These are phyloP conservation scores for Blastobotrys illinoisensis DNA, from an alignment of 1,139 yeast genomes.

Conservation along the genomic window DNA sequence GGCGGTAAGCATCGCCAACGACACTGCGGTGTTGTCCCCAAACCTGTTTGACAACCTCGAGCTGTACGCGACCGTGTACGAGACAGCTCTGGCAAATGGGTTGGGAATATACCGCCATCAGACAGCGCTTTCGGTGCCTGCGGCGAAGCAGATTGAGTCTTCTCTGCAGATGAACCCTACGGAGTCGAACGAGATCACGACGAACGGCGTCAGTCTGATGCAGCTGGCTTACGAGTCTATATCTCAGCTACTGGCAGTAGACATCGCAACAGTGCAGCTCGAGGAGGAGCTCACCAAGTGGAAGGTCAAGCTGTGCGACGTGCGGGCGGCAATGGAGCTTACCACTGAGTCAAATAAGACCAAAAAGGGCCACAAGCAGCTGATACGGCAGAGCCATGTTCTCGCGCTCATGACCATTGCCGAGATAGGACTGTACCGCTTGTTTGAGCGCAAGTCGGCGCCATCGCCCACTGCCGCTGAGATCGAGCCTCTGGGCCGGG, in stretches of 20 bases:
- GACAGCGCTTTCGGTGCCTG: slow-evolving; percentile 2
- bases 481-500: not conserved
- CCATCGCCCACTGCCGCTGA: not conserved
- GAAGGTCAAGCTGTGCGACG: not conserved
- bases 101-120: slow-evolving; percentile 1
- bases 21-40: slow-evolving; percentile 2
- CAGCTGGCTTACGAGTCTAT: not conserved
- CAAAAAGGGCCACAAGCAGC: not conserved
- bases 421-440: not conserved
- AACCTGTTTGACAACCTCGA: slow-evolving; percentile 2
- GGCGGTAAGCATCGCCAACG: slow-evolving; percentile 2
- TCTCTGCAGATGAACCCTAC: not conserved
- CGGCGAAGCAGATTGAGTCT: not conserved
- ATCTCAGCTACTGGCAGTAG: not conserved
- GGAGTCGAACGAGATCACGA: not conserved
- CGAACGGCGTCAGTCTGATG: not conserved
- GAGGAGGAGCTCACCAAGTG: not conserved
- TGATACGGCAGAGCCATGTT: not conserved
- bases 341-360: not conserved
- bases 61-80: not conserved
- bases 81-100: not conserved
- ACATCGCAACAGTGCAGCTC: not conserved
- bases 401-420: not conserved
- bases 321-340: not conserved
- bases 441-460: not conserved